These are phyloP conservation scores for Fusarium anthophilum DNA, from an alignment of 2,329 filamentous ascomycete species.

Conservation along the genomic window DNA sequence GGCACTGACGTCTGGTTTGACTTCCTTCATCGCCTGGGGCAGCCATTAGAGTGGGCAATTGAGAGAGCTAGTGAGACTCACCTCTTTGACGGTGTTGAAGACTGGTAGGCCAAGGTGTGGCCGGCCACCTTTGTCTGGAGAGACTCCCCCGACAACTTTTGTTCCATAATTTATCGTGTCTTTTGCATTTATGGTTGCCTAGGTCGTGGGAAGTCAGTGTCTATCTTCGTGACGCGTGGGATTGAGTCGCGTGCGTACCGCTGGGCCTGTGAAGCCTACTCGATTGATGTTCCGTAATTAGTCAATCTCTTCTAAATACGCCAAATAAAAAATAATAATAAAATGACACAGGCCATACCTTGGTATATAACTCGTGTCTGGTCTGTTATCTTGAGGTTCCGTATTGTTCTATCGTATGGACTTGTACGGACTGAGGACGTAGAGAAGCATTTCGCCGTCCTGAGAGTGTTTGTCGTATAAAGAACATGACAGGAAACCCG, in stretches of 20 bases:
- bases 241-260: conserved; percentile 36
- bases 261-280: conserved; percentile 51
- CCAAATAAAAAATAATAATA: neutral
- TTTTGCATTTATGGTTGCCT: conserved; percentile 51
- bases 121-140: conserved; percentile 48
- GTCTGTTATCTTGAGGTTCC: conserved; percentile 42
- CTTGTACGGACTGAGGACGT: neutral
- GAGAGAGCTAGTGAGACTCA: neutral
- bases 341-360: conserved; percentile 25
- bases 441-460: neutral
- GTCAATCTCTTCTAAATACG: neutral
- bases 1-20: conserved; percentile 71
- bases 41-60: neutral
- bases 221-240: neutral
- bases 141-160: conserved; percentile 51
- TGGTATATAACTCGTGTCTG: conserved; percentile 50
- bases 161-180: conserved; percentile 53
- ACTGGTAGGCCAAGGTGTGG: conserved; percentile 49
- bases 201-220: neutral
- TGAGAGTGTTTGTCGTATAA: neutral
- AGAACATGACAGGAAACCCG: neutral
- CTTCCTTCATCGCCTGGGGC: conserved; percentile 45
- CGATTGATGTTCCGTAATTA: neutral
- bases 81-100: conserved; percentile 48
- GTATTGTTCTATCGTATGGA: conserved; percentile 44